Evolutionary conservation across 2,329 filamentous ascomycete genomes (phyloP), one percentile per base, ranked within the genome.

Genomic region (Cylindrodendrum hubeiense): DNA sequence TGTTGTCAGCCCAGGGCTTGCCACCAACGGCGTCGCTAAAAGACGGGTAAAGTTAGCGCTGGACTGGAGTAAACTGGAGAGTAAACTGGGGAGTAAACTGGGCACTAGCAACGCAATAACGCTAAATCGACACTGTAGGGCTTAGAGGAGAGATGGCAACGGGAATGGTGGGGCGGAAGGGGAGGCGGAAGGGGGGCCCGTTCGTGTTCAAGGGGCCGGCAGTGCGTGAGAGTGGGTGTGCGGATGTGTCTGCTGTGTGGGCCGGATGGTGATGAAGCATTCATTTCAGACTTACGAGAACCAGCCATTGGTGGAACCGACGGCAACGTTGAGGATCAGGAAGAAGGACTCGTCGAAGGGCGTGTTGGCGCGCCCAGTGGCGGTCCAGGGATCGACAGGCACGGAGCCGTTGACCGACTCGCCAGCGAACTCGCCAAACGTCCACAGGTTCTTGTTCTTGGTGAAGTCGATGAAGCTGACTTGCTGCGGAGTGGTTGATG

Each of bases 321-420:
- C 83, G 1, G 84, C 84, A 5, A 86, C 83, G 70, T 85, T 85
- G 44, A 86, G 73, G 47, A 86, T 82, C 19, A 86, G 76, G 54
- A 82, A 85, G 68, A 86, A 86, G 2, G 79, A 73, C 63, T 85
- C 78, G 68, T 86, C 84, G 67, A 86, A 86, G 0, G 84, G 84
- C 1, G 84, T 81, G 58, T 81, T 84, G 30, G 71, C 61, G 6
- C 73, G 76, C 2, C 75, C 73, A 10, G 76, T 76, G 33, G 77
- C 73, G 21, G 71, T 74, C 84, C 84, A 86, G 2, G 84, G 84
- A 66, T 86, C 78, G 2, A 71, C 63, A n/a, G 80, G 71, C 0
- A 80, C 74, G 2, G 81, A 82, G 22, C 77, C 74, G 59, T 85
- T 85, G 49, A 80, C 76, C 6, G 76, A 77, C 33, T 74, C 74